Base-by-base conservation (phyloP, 805 yeast species). In the Yamadazyma phyllophila region DNA sequence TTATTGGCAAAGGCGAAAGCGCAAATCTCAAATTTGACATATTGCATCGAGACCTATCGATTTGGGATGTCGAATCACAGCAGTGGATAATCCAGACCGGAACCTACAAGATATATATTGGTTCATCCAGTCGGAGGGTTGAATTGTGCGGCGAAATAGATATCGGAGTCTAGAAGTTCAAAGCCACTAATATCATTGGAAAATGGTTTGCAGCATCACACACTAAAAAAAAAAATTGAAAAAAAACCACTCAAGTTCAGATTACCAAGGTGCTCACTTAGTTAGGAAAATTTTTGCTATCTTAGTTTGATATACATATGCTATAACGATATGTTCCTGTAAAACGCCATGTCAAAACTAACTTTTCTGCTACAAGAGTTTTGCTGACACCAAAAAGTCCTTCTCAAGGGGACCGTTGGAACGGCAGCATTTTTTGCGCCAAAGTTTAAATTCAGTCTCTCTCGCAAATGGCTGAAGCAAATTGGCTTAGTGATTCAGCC, bases 81-180 rank as follows among this genome's bases (percentile, higher is more conserved):
- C 77, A 79, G 51, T 81, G 86, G 85, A 62, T 77, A 16, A 73
- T 80, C 33, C 79, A 73, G 52, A 74, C 77, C 8, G 86, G 85
- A 2, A 66, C 71, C 3, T 81, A 79, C 61, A 72, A 69, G 47
- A 61, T 81, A 8, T 79, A 70, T 49, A 67, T 80, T 33, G 77
- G 83, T 0, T 68, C 77, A 15, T 71, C 78, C 27, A 72, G 79
- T 53, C 60, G 78, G 48, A 71, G 67, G 46, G 59, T 73, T 17
- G 80, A 74, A 48, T 60, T 76, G 27, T 69, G 71, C 32, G 79
- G 79, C 15, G 74, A 69, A 46, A 69, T 71, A 43, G 73, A 68
- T 43, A 68, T 69, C 17, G 72, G 72, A 7, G 36, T 44, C 14
- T 47, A 39, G 35, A 24, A 26, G n/a, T 37, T 9, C 24, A 13